These are phyloP conservation scores for Neurospora sp. DNA, from an alignment of 495 filamentous ascomycete genomes.

Conservation along the genomic window DNA sequence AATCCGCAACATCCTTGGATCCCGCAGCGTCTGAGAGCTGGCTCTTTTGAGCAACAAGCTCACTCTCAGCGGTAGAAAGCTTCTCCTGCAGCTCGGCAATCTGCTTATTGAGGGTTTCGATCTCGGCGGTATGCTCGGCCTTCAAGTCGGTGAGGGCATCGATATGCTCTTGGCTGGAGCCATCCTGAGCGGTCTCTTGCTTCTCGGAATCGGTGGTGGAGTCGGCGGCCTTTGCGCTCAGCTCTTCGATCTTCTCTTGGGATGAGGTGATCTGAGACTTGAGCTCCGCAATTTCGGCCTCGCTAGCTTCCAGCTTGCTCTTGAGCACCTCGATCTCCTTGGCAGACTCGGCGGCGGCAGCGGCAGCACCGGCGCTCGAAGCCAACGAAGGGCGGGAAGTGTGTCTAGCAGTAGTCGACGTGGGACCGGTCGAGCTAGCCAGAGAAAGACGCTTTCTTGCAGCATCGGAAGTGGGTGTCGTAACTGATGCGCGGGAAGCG, in stretches of 20 bases:
- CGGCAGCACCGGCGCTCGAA: slow-evolving; percentile 21
- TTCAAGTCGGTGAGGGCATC: slow-evolving; percentile 34
- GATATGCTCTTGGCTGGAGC: slow-evolving; percentile 25
- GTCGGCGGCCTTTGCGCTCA: slow-evolving; percentile 26
- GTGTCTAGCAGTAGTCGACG: slow-evolving; percentile 18
- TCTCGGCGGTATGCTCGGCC: slow-evolving; percentile 35
- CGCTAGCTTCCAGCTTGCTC: slow-evolving; percentile 33
- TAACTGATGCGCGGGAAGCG: slow-evolving; percentile 20
- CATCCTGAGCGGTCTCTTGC: slow-evolving; percentile 14
- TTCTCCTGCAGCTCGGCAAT: slow-evolving; percentile 33
- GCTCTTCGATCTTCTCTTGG: slow-evolving; percentile 30
- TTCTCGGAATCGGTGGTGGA: slow-evolving; percentile 10
- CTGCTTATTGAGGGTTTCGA: slow-evolving; percentile 31
- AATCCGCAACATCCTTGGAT: slow-evolving; percentile 28
- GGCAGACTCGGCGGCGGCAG: slow-evolving; percentile 24
- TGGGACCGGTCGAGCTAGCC: slow-evolving; percentile 14
- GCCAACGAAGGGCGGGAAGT: slow-evolving; percentile 28
- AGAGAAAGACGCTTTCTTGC: slow-evolving; percentile 39
- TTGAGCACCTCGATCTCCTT: slow-evolving; percentile 45
- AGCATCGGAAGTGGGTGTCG: slow-evolving; percentile 30
- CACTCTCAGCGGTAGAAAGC: slow-evolving; percentile 29
- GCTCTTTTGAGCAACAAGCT: slow-evolving; percentile 25
- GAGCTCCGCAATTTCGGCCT: slow-evolving; percentile 39
- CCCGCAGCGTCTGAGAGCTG: slow-evolving; percentile 25
- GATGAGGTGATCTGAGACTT: slow-evolving; percentile 37